Base-by-base conservation (phyloP, 106 monocot species). In the Dendrobium chrysotoxum region DNA sequence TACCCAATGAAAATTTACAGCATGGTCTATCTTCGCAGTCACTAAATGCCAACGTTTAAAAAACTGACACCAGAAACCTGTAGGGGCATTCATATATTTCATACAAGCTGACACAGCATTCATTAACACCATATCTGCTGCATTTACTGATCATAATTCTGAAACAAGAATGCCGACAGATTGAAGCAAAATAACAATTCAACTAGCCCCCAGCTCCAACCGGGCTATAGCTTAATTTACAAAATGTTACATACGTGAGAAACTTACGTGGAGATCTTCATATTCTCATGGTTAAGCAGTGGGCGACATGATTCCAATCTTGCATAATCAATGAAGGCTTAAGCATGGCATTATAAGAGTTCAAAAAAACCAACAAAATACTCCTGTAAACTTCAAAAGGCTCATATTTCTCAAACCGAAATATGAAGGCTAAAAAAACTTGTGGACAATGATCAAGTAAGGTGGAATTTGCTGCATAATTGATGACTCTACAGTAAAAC, bases 121-220 rank as follows among this genome's bases (percentile, higher is more conserved):
- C 21, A 65, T 65, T 65, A 65, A 65, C 64, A 25, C 64, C 64
- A 65, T 65, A 65, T 65, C 64, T 65, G 23, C 64, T 65, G 23
- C 64, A 21, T 23, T 26, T 23, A 65, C 64, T 65, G 26, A 23
- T 65, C 26, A 65, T 65, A 7, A 65, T 25, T 65, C 64, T 23
- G 26, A 65, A 65, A 65, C 4, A 65, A 7, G 26, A 65, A 26
- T 65, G 64, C 21, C 21, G 64, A 25, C 64, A 65, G 64, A 21
- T 65, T 25, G 4, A 26, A 65, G 23, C 23, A 23, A 11, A 9
- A 6, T 25, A 25, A 6, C n/a, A 6, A 65, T 21, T 10, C 20
- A 23, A 65, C 64, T 8, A 23, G 26, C 25, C 8, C 8, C 64
- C 64, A 65, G 26, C 64, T 65, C 26, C 5, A 23, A 26, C 23